These are phyloP conservation scores for Amanita phalloides DNA, from an alignment of 768 basidiomycete genomes.

Conservation along the genomic window DNA sequence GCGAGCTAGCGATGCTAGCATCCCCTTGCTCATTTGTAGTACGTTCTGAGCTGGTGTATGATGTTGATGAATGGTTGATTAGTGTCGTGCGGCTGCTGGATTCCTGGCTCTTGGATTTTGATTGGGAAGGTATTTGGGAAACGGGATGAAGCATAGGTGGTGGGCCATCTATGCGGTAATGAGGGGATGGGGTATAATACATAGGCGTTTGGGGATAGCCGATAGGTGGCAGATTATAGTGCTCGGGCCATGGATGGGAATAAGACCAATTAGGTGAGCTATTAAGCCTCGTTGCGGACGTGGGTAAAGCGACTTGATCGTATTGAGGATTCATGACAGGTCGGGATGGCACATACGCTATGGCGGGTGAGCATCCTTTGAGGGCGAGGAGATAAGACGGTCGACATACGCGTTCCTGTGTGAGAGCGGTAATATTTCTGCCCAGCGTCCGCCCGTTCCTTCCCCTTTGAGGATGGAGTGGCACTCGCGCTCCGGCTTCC, in stretches of 20 bases:
- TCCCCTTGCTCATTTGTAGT: constrained; percentile 4
- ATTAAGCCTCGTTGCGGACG: constrained; percentile 39
- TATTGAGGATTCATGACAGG: constrained; percentile 33
- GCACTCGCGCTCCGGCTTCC: constrained; percentile 34
- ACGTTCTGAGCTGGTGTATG: constrained; percentile 4
- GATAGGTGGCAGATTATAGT: constrained; percentile 19
- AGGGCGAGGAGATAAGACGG: constrained; percentile 4
- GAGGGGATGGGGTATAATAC: constrained; percentile 32
- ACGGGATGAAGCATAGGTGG: constrained; percentile 14
- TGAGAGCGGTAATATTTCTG: constrained; percentile 61
- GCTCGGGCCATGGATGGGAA: constrained; percentile 28
- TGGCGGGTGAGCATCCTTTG: background rate
- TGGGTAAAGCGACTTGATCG: constrained; percentile 36
- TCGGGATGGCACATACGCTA: constrained; percentile 33
- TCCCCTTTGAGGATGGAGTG: constrained; percentile 34
- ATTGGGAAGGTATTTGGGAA: constrained; percentile 6
- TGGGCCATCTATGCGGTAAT: constrained; percentile 33
- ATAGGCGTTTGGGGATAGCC: constrained; percentile 23
- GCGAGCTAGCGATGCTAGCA: constrained; percentile 2
- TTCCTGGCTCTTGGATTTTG: constrained; percentile 3
- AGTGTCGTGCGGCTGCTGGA: constrained; percentile 2
- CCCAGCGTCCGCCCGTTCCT: constrained; percentile 22
- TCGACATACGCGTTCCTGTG: constrained; percentile 32
- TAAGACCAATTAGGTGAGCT: constrained; percentile 28
- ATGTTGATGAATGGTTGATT: background rate